A percentile compares a stretch with the other conserved stretches of the same genome.
phyloP scores from a whole-genome alignment of 1,139 yeast genomes.

The Lodderomyces theae region DNA sequence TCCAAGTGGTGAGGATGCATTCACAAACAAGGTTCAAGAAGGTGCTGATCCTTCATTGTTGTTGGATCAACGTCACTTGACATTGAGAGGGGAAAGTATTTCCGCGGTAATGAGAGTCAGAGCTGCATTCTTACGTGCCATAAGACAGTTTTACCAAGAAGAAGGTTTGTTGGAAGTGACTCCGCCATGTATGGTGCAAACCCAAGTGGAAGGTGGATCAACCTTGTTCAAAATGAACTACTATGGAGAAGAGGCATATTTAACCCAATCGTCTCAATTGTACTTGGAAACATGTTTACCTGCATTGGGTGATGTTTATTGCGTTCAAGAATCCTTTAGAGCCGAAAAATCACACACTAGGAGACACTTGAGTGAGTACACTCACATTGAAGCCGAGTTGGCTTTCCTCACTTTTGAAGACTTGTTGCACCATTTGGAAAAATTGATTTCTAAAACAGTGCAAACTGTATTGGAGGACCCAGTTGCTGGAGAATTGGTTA shows the following conservation, averaged over 20 bases:
- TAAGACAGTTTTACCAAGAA: conserved; percentile 75
- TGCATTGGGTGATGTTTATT: conserved; percentile 93
- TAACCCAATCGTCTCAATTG: conserved; percentile 96
- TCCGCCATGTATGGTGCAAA: conserved; percentile 99
- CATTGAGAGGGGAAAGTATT: conserved; percentile 92
- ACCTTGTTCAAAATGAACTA: conserved; percentile 90
- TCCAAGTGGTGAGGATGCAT: conserved; percentile 93
- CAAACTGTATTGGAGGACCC: conserved; percentile 85
- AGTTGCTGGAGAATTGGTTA: conserved; percentile 81
- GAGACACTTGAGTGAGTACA: conserved; percentile 95
- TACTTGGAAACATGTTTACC: conserved; percentile 97
- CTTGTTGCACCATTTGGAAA: conserved; percentile 80
- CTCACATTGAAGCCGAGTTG: conserved; percentile 94
- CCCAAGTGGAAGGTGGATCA: conserved; percentile 99
- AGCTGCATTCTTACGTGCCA: conserved; percentile 67
- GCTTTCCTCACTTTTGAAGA: conserved; percentile 87
- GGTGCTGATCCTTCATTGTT: conserved; percentile 89
- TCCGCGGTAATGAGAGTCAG: conserved; percentile 96
- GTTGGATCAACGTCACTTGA: conserved; percentile 91
- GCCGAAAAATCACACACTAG: conserved; percentile 99
- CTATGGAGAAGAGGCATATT: conserved; percentile 94
- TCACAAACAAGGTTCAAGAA: conserved; percentile 92
- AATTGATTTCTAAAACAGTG: conserved; percentile 64
- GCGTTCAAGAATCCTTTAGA: conserved; percentile 98
- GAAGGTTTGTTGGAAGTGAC: conserved; percentile 86